Evolutionary conservation across 2,329 filamentous ascomycete genomes (phyloP), one percentile per base, ranked within the genome.

Genomic region (Colletotrichum tofieldiae): DNA sequence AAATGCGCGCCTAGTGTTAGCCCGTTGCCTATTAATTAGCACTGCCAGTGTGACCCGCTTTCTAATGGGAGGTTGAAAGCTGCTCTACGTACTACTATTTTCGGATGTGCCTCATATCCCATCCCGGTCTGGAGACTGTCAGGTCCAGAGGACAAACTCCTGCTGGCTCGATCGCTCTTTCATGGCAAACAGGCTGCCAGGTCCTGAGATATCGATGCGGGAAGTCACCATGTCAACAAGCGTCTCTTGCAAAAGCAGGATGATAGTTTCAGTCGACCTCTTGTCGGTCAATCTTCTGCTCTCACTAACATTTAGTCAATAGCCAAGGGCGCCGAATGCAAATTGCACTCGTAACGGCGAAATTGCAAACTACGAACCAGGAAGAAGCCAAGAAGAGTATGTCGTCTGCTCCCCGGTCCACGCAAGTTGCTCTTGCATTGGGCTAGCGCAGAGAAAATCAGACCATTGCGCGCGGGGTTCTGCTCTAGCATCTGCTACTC

Each of bases 1-100:
- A 23, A 67, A 49, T 59, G 54, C 62, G 62, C 63, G 47, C 41
- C 67, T 54, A 37, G 29, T 32, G 55, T 29, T n/a, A 39, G 20
- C 20, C 55, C 39, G 16, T 18, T 45, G n/a, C 45, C 20, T 20
- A 16, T 39, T 5, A n/a, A 37, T 37, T 2, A 56, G 32, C n/a
- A n/a, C 16, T 65, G 29, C 8, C 43, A 62, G 51, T 6, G 9
- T n/a, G 20, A 20, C 51, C 16, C 45, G 32, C 59, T 62, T 62
- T 29, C 43, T 39, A 12, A 20, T 39, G 32, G 32, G 20, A 29
- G 9, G 12, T 37, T 39, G 20, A 18, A 35, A 20, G 32, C 32
- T 39, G 23, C n/a, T 37, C n/a, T 51, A 14, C 32, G 23, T 51
- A 18, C 35, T n/a, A 43, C 16, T 20, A 18, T 39, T 14, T 5